These are phyloP conservation scores for Brassica balearica DNA, from an alignment of 441 rosid species.

Conservation along the genomic window DNA sequence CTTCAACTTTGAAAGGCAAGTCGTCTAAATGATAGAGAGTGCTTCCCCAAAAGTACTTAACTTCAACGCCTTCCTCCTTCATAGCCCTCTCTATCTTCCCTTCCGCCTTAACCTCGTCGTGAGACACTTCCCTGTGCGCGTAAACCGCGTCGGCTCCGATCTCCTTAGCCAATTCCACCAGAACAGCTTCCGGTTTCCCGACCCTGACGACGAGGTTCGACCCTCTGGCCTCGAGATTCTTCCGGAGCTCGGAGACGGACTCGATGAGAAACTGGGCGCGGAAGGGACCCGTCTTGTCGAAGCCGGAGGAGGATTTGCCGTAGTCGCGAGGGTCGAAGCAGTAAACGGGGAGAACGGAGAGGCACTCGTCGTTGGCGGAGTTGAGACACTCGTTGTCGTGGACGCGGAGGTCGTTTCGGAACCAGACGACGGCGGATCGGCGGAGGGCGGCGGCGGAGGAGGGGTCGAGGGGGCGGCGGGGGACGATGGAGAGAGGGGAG, in stretches of 20 bases:
- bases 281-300: conserved; percentile 86
- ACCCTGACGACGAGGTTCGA: conserved; percentile 89
- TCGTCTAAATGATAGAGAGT: conserved; percentile 91
- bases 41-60: conserved; percentile 95
- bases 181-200: conserved; percentile 81
- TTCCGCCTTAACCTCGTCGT: conserved; percentile 84
- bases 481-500: conserved; percentile 71
- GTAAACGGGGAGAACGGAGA: conserved; percentile 87
- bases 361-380: conserved; percentile 79
- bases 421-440: conserved; percentile 89
- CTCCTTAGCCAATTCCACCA: conserved; percentile 79
- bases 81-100: conserved; percentile 77
- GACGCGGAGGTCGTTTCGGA: conserved; percentile 89
- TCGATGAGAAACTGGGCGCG: conserved; percentile 82
- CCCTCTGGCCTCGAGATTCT: conserved; percentile 82
- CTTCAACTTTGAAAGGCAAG: conserved; percentile 86
- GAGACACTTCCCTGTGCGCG: conserved; percentile 86
- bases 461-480: conserved; percentile 88
- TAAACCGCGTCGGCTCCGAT: conserved; percentile 91
- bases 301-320: conserved; percentile 89
- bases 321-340: conserved; percentile 95
- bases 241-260: conserved; percentile 84
- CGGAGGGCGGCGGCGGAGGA: conserved; percentile 79
- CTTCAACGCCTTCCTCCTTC: conserved; percentile 91
- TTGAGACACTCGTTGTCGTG: conserved; percentile 89